Evolutionary conservation across 2,329 filamentous ascomycete genomes (phyloP), one percentile per base, ranked within the genome.

Genomic region (Fusarium subtropicale): DNA sequence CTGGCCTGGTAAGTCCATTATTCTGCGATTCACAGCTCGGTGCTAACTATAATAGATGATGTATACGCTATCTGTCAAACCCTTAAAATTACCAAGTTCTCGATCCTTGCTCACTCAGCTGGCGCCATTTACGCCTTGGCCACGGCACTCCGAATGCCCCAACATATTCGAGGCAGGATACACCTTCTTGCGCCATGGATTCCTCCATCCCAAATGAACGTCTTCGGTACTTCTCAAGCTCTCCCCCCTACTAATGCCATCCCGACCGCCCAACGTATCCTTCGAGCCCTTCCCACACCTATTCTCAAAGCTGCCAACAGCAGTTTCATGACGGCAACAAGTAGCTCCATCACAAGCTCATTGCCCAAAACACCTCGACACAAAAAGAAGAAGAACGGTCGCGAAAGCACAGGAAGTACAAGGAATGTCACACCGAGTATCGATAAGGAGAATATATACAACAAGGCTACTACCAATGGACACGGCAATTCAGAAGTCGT

Each of bases 51-150:
- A 7, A 5, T 62, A 87, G 86, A 88, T 75, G 96, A 99, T 79
- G 93, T 99, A 16, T 92, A 97, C 63, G 91, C 94, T 54, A 97
- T 99, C 61, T 99, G 96, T 78, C 93, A 97, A 76, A 85, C 92
- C 16, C 85, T 99, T 45, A 94, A 93, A 72, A 97, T 99, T 68
- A 96, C 91, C 13, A 97, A 97, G 72, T 99, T 99, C 77, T 98
- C 95, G 9, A 92, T 99, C 22, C 86, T 99, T 3, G 96, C 96
- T 3, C 96, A 99, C 79, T 98, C 95, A 1, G 96, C 96, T 1
- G 96, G 96, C 18, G 95, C 96, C n/a, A 97, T 99, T 54, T 99
- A 99, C 76, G 96, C 96, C 3, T 87, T 99, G 20, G 96, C 96
- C 0, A 98, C 96, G 1, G 96, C 96, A 0, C 84, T 99, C 45